phyloP scores from a whole-genome alignment of 2,329 filamentous ascomycete genomes.

The Lasiodiplodia sp. region DNA sequence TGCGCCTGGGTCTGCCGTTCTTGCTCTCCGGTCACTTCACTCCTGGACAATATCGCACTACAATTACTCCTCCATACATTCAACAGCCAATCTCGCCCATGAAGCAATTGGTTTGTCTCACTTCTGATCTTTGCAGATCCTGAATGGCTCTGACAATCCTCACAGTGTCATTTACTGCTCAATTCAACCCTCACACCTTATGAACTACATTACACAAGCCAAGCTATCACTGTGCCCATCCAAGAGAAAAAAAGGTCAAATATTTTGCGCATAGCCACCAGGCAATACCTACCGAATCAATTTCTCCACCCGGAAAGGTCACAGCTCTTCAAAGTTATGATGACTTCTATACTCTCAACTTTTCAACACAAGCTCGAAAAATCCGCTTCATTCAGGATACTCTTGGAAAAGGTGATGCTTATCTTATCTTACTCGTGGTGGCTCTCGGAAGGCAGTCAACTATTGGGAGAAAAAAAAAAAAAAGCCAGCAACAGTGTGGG shows the following conservation, averaged over 20 bases:
- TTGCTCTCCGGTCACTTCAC: background rate
- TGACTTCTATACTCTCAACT: too few species aligned
- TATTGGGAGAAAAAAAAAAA: background rate
- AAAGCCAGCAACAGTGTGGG: too few species aligned
- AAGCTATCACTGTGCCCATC: background rate
- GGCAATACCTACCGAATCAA: too few species aligned
- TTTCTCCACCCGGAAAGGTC: too few species aligned
- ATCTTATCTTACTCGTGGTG: background rate
- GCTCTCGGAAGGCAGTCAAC: background rate
- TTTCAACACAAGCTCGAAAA: too few species aligned
- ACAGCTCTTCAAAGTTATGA: too few species aligned
- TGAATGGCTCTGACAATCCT: background rate
- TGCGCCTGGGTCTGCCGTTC: too few species aligned
- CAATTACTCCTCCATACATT: background rate
- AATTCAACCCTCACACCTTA: background rate
- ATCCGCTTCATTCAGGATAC: too few species aligned
- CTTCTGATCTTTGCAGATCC: background rate
- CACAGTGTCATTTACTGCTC: background rate
- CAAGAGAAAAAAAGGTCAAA: background rate
- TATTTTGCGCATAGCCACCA: too few species aligned
- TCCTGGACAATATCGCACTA: background rate
- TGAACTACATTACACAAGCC: background rate
- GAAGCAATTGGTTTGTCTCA: background rate
- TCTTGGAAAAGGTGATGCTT: too few species aligned
- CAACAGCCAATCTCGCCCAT: background rate